Conservation (phyloP, 2,329 filamentous ascomycete species). For the Sclerotinia spermophila region DNA sequence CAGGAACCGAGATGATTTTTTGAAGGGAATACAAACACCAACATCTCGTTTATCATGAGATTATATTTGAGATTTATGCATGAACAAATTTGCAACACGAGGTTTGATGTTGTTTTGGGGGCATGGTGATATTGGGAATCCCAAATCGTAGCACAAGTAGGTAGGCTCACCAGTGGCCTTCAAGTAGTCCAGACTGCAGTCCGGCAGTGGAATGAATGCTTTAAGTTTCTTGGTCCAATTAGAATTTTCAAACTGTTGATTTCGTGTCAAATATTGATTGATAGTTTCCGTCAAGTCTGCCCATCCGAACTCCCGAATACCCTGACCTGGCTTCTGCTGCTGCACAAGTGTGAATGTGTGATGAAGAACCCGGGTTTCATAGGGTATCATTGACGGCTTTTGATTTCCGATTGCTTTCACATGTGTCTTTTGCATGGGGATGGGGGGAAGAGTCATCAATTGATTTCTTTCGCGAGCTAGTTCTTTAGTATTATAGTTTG, state of each 20-base stretch:
- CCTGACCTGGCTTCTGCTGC: too few species aligned
- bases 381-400: not conserved
- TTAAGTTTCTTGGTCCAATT: not conserved
- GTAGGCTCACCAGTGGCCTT: too few species aligned
- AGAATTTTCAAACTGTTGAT: not conserved
- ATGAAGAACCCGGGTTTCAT: not conserved
- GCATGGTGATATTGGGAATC: not conserved
- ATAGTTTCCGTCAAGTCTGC: not conserved
- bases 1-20: not conserved
- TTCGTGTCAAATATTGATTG: not conserved
- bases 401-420: not conserved
- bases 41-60: not conserved
- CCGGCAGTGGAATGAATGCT: not conserved
- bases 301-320: not conserved
- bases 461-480: not conserved
- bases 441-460: not conserved
- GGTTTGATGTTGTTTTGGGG: not conserved
- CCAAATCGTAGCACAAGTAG: not conserved
- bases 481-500: not conserved
- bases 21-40: not conserved
- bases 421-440: not conserved
- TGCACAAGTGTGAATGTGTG: not conserved
- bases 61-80: not conserved
- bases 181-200: not conserved
- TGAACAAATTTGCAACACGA: constrained; percentile 8